Evolutionary conservation across 2,329 filamentous ascomycete genomes (phyloP).

Genomic region (Xylaria sp.): DNA sequence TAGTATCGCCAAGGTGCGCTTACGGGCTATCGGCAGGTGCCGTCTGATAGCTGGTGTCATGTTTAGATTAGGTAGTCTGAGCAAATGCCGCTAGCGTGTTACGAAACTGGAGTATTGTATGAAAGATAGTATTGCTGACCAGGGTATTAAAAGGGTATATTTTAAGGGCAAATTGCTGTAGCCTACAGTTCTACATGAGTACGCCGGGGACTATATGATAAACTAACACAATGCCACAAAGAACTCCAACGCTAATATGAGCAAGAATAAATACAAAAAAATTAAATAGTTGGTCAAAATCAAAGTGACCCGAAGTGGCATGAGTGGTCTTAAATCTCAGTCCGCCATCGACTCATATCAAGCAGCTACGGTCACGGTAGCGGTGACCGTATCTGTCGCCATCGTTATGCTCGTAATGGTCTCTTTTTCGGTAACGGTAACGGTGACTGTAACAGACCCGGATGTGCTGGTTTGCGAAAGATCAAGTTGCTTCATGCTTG

Average conservation of each 20-base stretch:
- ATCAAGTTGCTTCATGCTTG: constrained; percentile 3
- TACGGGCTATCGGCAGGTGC: constrained; percentile 9
- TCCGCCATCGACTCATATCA: constrained; percentile 5
- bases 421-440: constrained; percentile 33
- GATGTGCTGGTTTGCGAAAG: background rate
- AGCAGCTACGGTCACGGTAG: constrained; percentile 25
- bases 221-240: constrained; percentile 15
- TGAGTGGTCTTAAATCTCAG: background rate
- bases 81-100: constrained; percentile 2
- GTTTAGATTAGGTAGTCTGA: background rate
- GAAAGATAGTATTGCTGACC: background rate
- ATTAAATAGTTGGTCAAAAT: constrained; percentile 23
- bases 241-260: constrained; percentile 35
- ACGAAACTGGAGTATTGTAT: constrained; percentile 1
- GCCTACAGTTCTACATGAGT: constrained; percentile 8
- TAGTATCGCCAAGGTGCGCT: constrained; percentile 22
- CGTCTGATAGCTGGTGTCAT: constrained; percentile 9
- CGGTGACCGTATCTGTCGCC: constrained; percentile 12
- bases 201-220: constrained; percentile 4
- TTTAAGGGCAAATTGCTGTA: constrained; percentile 26
- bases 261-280: constrained; percentile 9
- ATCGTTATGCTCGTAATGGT: constrained; percentile 22
- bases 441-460: constrained; percentile 22
- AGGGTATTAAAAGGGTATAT: constrained; percentile 30
- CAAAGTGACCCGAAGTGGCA: constrained; percentile 4